These are phyloP conservation scores for Colletotrichum tropicicola DNA, from an alignment of 2,329 filamentous ascomycete species.

Conservation along the genomic window DNA sequence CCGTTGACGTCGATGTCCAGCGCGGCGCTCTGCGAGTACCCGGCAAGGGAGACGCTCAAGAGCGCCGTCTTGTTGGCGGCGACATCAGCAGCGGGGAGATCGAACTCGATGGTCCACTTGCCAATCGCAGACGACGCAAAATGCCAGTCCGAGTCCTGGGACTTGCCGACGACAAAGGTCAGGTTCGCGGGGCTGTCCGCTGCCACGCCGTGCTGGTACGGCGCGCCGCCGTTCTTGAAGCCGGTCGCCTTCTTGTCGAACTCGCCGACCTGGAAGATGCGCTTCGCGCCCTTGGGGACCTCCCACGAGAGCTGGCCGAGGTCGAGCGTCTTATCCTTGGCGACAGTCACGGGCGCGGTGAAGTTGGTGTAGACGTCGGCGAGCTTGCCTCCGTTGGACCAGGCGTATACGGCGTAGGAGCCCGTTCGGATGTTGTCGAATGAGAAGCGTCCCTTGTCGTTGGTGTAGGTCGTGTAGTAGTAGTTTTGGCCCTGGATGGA, in stretches of 20 bases:
- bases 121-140: conserved; percentile 48
- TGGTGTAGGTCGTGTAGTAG: conserved; percentile 54
- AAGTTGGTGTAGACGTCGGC: conserved; percentile 51
- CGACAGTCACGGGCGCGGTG: conserved; percentile 44
- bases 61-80: conserved; percentile 35
- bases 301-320: conserved; percentile 19
- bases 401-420: conserved; percentile 53
- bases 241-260: conserved; percentile 52
- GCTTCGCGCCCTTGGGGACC: conserved; percentile 22
- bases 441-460: conserved; percentile 47
- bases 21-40: conserved; percentile 40
- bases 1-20: conserved; percentile 25
- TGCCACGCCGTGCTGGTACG: conserved; percentile 49
- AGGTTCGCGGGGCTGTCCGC: conserved; percentile 50
- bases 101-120: conserved; percentile 39
- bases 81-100: not conserved
- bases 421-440: conserved; percentile 50
- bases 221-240: conserved; percentile 49
- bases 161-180: conserved; percentile 49
- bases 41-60: conserved; percentile 48
- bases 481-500: conserved; percentile 37
- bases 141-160: conserved; percentile 49
- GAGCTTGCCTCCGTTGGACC: conserved; percentile 51
- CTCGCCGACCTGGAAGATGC: conserved; percentile 54
- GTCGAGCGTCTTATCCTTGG: conserved; percentile 33